Base-by-base conservation (phyloP, 306 rosid species). In the apple (Malus domestica) region DNA sequence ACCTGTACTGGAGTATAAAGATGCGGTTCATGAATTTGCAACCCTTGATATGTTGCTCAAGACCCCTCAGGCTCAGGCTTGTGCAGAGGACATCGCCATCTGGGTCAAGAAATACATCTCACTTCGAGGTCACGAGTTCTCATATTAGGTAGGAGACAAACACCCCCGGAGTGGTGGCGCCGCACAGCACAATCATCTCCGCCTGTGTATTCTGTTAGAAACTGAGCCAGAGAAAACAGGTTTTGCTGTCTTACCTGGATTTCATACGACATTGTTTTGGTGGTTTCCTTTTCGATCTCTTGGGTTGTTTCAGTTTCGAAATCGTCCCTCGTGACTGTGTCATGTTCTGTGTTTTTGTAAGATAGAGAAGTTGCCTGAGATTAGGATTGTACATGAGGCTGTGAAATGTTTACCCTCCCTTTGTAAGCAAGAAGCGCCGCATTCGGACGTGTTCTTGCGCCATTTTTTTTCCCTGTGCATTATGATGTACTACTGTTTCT, bases 21-120 rank as follows among this genome's bases (percentile, higher is more conserved):
- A 95, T 54, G 92, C 99, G 19, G 99, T 92, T 25, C 97, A 95
- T 74, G 99, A 92, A 82, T 95, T 92, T 67, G 99, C 93, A 15
- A 90, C 97, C 52, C 97, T 95, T 25, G 99, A 92, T 73, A 75
- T 95, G 80, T 97, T 95, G 83, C 90, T 92, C 77, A 95, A 89
- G 91, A 95, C 87, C 42, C 92, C 96, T 80, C 93, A 92, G 80
- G 97, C 97, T 14, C 97, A 88, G 78, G 97, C 80, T 61, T 92
- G 97, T 74, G 97, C 96, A 0, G 99, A 95, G 86, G 99, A 95
- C 76, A 88, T 95, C 60, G 94, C 97, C 86, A 92, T 95, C 72
- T 95, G 99, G 99, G 96, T 89, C 72, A 87, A 95, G 85, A 95
- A 95, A 72, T 92, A 89, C 79, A 92, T 92, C 77, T 95, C 97